Evolutionary conservation across 768 basidiomycete species (phyloP), one percentile per base, ranked within the genome.

Genomic region (Mycena rosella): DNA sequence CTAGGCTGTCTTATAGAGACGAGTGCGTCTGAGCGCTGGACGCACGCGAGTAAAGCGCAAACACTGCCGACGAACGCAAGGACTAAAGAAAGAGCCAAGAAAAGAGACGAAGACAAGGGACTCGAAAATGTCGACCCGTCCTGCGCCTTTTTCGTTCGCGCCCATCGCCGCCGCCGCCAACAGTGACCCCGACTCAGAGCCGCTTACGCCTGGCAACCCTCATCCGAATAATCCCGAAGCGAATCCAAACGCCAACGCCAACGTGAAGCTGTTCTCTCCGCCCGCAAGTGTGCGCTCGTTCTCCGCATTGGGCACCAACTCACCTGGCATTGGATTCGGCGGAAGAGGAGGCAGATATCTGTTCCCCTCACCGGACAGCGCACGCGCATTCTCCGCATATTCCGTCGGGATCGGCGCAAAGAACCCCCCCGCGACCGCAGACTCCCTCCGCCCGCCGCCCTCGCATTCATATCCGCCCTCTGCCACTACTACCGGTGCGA

Each of bases 181-280:
- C 75, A 26, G n/a, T 70, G 30, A 74, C 77, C 22, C 82, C 80
- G 63, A 65, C 34, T 40, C 38, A 8, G 42, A 44, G 63, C 68
- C 64, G 1, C 71, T 81, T 79, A 52, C 60, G 71, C 75, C 67
- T n/a, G n/a, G n/a, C n/a, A n/a, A n/a, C n/a, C n/a, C n/a, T n/a
- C n/a, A n/a, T n/a, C n/a, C n/a, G n/a, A n/a, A n/a, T n/a, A n/a
- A n/a, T n/a, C n/a, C n/a, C n/a, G n/a, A n/a, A n/a, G n/a, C n/a
- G n/a, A n/a, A n/a, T n/a, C 75, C n/a, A 27, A 1, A 10, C 42
- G 15, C n/a, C n/a, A n/a, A n/a, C n/a, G n/a, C n/a, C n/a, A n/a
- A 38, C 14, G 60, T 68, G 51, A 86, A 86, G 71, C 85, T 88
- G 0, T 87, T 88, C 77, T 88, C 89, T 0, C 81, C 89, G 14